Evolutionary conservation across 768 basidiomycete genomes (phyloP).

Genomic region (Psilocybe cubensis): DNA sequence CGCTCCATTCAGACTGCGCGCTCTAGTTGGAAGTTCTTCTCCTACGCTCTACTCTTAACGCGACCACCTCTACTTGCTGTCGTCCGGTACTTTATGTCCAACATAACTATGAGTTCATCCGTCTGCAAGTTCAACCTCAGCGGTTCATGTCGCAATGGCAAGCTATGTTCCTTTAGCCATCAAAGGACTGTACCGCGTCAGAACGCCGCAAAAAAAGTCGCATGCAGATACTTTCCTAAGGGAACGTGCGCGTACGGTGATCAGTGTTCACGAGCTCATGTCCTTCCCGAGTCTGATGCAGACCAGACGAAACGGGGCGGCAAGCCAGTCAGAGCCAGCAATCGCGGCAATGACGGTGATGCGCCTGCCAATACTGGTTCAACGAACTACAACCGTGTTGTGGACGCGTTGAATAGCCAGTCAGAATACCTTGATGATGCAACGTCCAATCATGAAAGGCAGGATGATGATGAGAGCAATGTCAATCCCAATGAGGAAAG

Average conservation of each 20-base stretch:
- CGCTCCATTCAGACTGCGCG: slow-evolving; percentile 21
- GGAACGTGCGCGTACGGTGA: slow-evolving; percentile 29
- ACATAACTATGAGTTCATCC: slow-evolving; percentile 7
- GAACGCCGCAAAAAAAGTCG: slow-evolving; percentile 1
- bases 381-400: neutral
- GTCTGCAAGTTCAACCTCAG: slow-evolving; percentile 18
- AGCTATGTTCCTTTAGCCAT: slow-evolving; percentile 17
- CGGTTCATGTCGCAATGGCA: slow-evolving; percentile 15
- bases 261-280: slow-evolving; percentile 18
- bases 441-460: neutral
- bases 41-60: no score
- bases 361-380: neutral
- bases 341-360: neutral
- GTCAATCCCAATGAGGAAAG: neutral
- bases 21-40: slow-evolving; percentile 24
- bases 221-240: slow-evolving; percentile 25
- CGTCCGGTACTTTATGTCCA: neutral
- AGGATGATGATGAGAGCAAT: neutral
- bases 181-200: neutral
- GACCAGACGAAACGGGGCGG: neutral
- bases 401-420: neutral
- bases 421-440: neutral
- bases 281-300: no score
- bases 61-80: neutral
- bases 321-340: neutral